Evolutionary conservation across 2,329 filamentous ascomycete species (phyloP).

Genomic region (Epichloe uncinata): DNA sequence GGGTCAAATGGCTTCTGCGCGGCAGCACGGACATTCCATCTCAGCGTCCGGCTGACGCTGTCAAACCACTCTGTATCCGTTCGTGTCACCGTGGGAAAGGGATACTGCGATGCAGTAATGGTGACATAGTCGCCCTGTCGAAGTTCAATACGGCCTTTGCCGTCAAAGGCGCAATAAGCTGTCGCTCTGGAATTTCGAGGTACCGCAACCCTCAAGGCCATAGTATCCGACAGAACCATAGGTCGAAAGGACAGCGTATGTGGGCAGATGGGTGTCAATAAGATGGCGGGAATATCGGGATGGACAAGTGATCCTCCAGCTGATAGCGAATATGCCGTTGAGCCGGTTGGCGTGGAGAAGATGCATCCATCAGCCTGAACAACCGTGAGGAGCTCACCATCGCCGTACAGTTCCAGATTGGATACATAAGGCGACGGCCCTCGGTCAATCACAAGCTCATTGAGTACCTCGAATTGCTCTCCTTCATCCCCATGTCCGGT

Average conservation of each 20-base stretch:
- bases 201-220: conserved; percentile 79
- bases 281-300: conserved; percentile 90
- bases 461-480: conserved; percentile 95
- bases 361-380: conserved; percentile 97
- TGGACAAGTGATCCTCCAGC: conserved; percentile 92
- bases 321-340: conserved; percentile 90
- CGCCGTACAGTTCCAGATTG: conserved; percentile 89
- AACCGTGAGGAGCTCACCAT: conserved; percentile 87
- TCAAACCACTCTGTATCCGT: conserved; percentile 93
- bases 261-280: conserved; percentile 93
- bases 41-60: conserved; percentile 77
- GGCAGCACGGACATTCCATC: conserved; percentile 90
- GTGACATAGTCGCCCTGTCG: conserved; percentile 91
- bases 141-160: conserved; percentile 88
- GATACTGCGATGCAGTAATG: conserved; percentile 89
- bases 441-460: conserved; percentile 95
- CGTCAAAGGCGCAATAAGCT: conserved; percentile 94
- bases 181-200: conserved; percentile 77
- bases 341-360: conserved; percentile 89
- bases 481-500: conserved; percentile 65
- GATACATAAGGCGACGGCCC: conserved; percentile 95
- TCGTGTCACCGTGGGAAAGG: conserved; percentile 90
- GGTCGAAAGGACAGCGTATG: conserved; percentile 94
- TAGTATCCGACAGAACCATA: conserved; percentile 93
- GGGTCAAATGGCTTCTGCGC: conserved; percentile 80